A percentile compares a stretch with the other conserved stretches of the same genome.
Conservation (phyloP, 2,329 filamentous ascomycete species). For the Talaromyces sp. region DNA sequence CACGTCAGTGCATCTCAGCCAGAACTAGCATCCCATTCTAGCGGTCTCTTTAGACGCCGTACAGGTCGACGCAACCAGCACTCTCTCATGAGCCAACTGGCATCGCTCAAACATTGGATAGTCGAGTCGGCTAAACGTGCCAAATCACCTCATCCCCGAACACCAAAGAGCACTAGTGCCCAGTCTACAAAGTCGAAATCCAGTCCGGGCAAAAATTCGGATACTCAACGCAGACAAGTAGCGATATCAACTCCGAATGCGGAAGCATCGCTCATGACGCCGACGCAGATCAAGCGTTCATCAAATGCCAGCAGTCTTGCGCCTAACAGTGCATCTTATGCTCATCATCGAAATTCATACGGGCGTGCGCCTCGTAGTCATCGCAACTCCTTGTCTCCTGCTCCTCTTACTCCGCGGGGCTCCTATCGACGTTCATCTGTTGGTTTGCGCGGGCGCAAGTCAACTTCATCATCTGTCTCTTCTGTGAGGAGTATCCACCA, state of each 20-base stretch:
- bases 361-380: constrained; percentile 38
- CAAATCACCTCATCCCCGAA: constrained; percentile 51
- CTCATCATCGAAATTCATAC: constrained; percentile 41
- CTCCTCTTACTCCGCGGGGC: constrained; percentile 81
- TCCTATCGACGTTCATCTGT: constrained; percentile 78
- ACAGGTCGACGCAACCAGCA: constrained; percentile 57
- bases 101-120: constrained; percentile 69
- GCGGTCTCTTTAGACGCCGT: constrained; percentile 54
- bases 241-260: constrained; percentile 25
- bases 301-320: constrained; percentile 43
- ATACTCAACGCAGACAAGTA: constrained; percentile 29
- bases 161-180: constrained; percentile 26
- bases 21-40: constrained; percentile 54
- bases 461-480: constrained; percentile 90
- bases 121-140: constrained; percentile 64
- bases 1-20: constrained; percentile 74
- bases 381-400: constrained; percentile 78
- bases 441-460: constrained; percentile 86
- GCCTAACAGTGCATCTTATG: constrained; percentile 42
- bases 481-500: constrained; percentile 89
- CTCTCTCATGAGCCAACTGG: constrained; percentile 64
- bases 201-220: constrained; percentile 39
- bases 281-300: constrained; percentile 39
- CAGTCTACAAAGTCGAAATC: constrained; percentile 38
- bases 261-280: constrained; percentile 30